Percentiles rank a stretch among this genome's conserved stretches.
phyloP scores from a whole-genome alignment of 805 yeast genomes.

The Candida caryicola region DNA sequence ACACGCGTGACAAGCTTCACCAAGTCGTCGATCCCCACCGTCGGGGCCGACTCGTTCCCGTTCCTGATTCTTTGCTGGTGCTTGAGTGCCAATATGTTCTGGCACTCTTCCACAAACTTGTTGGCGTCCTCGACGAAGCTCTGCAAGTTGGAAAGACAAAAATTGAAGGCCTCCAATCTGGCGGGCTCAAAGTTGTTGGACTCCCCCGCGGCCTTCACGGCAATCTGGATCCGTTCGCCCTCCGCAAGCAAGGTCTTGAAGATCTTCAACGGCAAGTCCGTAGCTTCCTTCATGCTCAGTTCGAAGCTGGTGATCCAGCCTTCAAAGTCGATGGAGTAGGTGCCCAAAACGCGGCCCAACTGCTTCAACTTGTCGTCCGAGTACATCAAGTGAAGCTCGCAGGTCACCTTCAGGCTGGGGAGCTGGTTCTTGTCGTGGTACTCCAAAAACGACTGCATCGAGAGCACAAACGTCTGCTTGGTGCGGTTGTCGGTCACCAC shows the following conservation, averaged over 20 bases:
- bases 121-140: conserved; percentile 44
- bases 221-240: conserved; percentile 50
- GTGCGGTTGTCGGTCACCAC: conserved; percentile 31
- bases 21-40: conserved; percentile 24
- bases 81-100: conserved; percentile 48
- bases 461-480: conserved; percentile 31
- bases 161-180: conserved; percentile 18
- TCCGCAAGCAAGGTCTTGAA: conserved; percentile 48
- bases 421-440: conserved; percentile 11
- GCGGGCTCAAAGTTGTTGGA: conserved; percentile 4
- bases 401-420: conserved; percentile 13
- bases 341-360: conserved; percentile 33
- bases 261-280: conserved; percentile 44
- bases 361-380: conserved; percentile 52
- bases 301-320: conserved; percentile 53
- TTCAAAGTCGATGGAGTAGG: conserved; percentile 44
- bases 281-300: conserved; percentile 33
- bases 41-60: conserved; percentile 18
- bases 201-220: conserved; percentile 26
- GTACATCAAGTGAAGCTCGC: conserved; percentile 46
- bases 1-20: conserved; percentile 43
- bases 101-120: conserved; percentile 55
- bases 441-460: conserved; percentile 30
- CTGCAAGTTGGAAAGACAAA: conserved; percentile 31
- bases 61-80: conserved; percentile 49